Base-by-base conservation (phyloP, 2,329 filamentous ascomycete species). In the Fusarium albosuccineum region DNA sequence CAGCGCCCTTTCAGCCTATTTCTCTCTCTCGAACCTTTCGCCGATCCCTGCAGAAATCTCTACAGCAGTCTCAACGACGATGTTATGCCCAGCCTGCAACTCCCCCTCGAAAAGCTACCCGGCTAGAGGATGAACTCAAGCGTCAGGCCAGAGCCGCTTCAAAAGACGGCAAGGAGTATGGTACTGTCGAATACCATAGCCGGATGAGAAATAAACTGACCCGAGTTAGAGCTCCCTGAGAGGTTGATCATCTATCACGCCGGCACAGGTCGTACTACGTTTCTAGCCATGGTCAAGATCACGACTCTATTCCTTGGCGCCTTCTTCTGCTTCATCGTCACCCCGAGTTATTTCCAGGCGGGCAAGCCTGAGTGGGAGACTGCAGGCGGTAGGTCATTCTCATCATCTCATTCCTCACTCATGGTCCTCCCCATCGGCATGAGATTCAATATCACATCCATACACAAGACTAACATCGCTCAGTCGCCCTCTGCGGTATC, bases 171-270 rank as follows among this genome's bases (percentile, higher is more conserved):
- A 73, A 73, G 14, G 57, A 63, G 3, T 59, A 60, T 1, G 71
- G 76, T 77, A 46, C 9, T 3, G 51, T 52, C 2, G 1, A 2
- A 0, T 16, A 2, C 16, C 30, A 6, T 22, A 14, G 8, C 1
- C 4, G n/a, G 4, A 33, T 13, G 16, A 34, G 9, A 6, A 27
- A 16, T 34, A 1, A 8, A 9, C 49, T 68, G n/a, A 22, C 14
- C 40, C 41, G 42, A 37, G 11, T 26, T 27, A 87, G 84, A 78
- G 34, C 85, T 85, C 60, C 87, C 88, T 0, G 83, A 87, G 66
- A 81, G 81, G 13, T 74, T 94, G 29, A 84, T 93, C 69, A 86
- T 97, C 64, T 97, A 92, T 77, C 91, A 94, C 79, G 89, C 89
- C 54, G 92, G 92, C 53, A 90, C 87, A 1, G 84, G 85, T 9